Conservation (phyloP, 164 flowering plant species). For the Hamamelis virginiana region DNA sequence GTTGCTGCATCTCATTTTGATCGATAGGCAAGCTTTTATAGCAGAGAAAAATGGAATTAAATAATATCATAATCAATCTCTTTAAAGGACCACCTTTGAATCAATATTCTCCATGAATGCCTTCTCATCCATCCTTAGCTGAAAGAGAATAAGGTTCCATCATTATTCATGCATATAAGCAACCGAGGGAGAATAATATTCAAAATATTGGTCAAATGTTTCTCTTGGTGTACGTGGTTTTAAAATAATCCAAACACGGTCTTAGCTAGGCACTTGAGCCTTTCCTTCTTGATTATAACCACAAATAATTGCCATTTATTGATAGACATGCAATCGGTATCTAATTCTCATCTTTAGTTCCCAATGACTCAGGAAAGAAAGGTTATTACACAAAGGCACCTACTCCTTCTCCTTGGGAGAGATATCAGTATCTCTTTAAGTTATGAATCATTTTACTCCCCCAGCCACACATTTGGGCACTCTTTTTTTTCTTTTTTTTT, state of each 20-base stretch:
- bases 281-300: not conserved
- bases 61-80: slow-evolving; percentile 2
- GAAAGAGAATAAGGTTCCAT: slow-evolving; percentile 23
- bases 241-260: not conserved
- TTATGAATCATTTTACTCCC: not conserved
- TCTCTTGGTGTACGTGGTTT: not conserved
- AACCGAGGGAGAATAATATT: too few relatives aligned
- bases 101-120: slow-evolving; percentile 12
- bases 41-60: not conserved
- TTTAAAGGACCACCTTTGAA: slow-evolving; percentile 14
- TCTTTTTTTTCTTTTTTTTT: not conserved
- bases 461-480: not conserved
- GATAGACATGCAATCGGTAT: slow-evolving; percentile 11
- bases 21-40: not conserved
- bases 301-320: slow-evolving; percentile 7
- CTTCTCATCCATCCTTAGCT: slow-evolving; percentile 20
- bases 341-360: slow-evolving; percentile 14
- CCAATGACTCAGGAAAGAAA: slow-evolving; percentile 21
- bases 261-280: not conserved
- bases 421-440: not conserved
- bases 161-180: slow-evolving; percentile 5
- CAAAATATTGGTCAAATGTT: not conserved
- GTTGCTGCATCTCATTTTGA: not conserved
- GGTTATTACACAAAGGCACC: slow-evolving; percentile 12
- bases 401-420: not conserved